Percentiles rank a stretch among this genome's conserved stretches.
phyloP scores from a whole-genome alignment of 1,139 yeast species.

The Pichia sp. region DNA sequence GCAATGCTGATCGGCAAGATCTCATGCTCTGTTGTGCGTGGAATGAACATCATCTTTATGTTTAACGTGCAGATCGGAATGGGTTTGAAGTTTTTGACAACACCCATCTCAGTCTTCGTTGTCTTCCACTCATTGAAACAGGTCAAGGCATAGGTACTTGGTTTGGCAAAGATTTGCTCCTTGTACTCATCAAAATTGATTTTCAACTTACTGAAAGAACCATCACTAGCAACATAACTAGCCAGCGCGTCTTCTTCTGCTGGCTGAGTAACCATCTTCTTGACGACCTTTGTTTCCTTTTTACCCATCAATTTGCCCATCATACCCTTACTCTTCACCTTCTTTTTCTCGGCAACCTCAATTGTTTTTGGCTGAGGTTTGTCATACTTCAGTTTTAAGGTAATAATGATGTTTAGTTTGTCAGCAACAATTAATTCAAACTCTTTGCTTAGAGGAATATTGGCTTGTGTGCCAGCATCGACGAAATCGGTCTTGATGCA shows the following conservation, averaged over 20 bases:
- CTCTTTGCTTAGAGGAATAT: conserved; percentile 63
- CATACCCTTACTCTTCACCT: conserved; percentile 44
- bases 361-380: conserved; percentile 51
- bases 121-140: conserved; percentile 82
- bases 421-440: conserved; percentile 75
- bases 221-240: conserved; percentile 67
- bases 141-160: conserved; percentile 50
- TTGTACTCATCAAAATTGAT: conserved; percentile 61
- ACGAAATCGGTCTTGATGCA: conserved; percentile 72
- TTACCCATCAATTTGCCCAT: conserved; percentile 47
- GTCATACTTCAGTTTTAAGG: conserved; percentile 60
- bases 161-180: conserved; percentile 48
- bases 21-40: conserved; percentile 53
- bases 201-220: conserved; percentile 79
- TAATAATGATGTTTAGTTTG: conserved; percentile 63
- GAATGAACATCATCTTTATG: conserved; percentile 69
- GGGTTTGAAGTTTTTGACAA: conserved; percentile 42
- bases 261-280: conserved; percentile 50
- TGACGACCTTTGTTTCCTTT: conserved; percentile 39
- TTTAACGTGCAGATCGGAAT: conserved; percentile 65
- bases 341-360: conserved; percentile 54
- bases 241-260: conserved; percentile 52
- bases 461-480: conserved; percentile 34
- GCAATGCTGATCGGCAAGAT: conserved; percentile 62
- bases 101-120: conserved; percentile 33